These are phyloP conservation scores for Cutaneotrichosporon mucoides DNA, from an alignment of 1,284 basidiomycete genomes.

Conservation along the genomic window DNA sequence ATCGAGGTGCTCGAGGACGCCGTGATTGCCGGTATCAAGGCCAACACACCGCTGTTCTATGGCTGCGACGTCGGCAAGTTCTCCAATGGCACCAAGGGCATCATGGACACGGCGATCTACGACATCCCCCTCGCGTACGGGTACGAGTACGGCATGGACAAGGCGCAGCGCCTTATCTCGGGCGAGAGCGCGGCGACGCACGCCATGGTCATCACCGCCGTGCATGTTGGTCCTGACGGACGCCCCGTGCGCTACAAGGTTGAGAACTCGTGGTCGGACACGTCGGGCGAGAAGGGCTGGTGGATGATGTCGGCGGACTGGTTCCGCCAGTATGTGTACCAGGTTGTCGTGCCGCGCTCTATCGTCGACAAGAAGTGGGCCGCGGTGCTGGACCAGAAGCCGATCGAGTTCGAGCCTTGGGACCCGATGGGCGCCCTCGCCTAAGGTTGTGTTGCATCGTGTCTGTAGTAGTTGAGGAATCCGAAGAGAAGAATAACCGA, in stretches of 20 bases:
- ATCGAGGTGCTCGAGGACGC: constrained; percentile 73
- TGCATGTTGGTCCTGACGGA: constrained; percentile 75
- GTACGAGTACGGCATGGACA: constrained; percentile 60
- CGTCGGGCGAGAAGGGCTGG: constrained; percentile 76
- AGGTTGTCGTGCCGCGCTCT: constrained; percentile 76
- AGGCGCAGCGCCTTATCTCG: constrained; percentile 74
- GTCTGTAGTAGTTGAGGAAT: not conserved
- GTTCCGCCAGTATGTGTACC: constrained; percentile 75
- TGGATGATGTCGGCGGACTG: constrained; percentile 87
- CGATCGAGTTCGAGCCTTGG: constrained; percentile 71
- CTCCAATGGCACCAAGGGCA: constrained; percentile 54
- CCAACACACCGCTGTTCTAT: constrained; percentile 88
- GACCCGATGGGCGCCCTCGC: constrained; percentile 69
- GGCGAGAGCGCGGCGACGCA: constrained; percentile 65
- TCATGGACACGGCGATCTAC: constrained; percentile 81
- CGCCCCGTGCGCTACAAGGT: constrained; percentile 83
- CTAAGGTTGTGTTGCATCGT: not conserved
- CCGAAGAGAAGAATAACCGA: not conserved
- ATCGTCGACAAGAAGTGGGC: constrained; percentile 74
- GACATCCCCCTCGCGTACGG: constrained; percentile 73
- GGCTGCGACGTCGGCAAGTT: constrained; percentile 65
- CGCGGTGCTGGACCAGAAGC: constrained; percentile 69
- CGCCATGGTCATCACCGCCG: constrained; percentile 78
- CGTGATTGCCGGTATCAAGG: constrained; percentile 79
- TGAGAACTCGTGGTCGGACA: constrained; percentile 92